Evolutionary conservation across 768 basidiomycete species (phyloP), one percentile per base, ranked within the genome.

Genomic region (Boletus speciosus): DNA sequence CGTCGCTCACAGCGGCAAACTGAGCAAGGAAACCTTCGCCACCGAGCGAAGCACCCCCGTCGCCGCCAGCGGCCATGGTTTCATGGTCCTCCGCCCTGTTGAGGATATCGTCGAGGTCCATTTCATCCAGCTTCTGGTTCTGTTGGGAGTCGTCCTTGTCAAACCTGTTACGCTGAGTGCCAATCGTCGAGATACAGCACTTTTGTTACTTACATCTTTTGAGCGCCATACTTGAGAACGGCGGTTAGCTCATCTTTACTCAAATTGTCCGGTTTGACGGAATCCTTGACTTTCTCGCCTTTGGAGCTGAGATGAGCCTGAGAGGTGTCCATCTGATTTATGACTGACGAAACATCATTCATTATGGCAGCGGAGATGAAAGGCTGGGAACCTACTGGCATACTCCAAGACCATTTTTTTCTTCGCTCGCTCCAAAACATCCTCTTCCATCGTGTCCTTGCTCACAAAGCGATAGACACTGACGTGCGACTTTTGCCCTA

Each of bases 361-460:
- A 57, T 41, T 44, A 60, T 27, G 21, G 36, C 31, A 46, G 52
- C 23, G 51, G 39, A 56, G 39, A 62, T 63, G 41, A 64, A 67
- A 34, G 15, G 27, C 8, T 36, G 51, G 49, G 55, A 47, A 89
- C 94, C 68, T 72, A 98, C 95, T 98, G 40, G 97, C 97, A 77
- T 98, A 97, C 72, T 99, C 97, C 58, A 99, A 78, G 41, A 98
- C 93, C 97, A 98, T 98, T 78, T 99, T 98, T 78, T 93, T 92
- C 81, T 95, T 95, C 11, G 97, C 97, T 48, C 96, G 82, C 74
- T 99, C 96, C 43, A 99, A 81, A 19, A 98, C 90, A 66, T 98
- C 97, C 74, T 98, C 97, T 73, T 98, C 97, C 85, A 98, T 97
- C 19, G 96, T 98, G 66, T 98, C 97, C 74, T 98, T 98, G 67